Evolutionary conservation across 371 early-diverging fungal genomes (phyloP), one percentile per base, ranked within the genome.

Genomic region (Fennellomyces sp.): DNA sequence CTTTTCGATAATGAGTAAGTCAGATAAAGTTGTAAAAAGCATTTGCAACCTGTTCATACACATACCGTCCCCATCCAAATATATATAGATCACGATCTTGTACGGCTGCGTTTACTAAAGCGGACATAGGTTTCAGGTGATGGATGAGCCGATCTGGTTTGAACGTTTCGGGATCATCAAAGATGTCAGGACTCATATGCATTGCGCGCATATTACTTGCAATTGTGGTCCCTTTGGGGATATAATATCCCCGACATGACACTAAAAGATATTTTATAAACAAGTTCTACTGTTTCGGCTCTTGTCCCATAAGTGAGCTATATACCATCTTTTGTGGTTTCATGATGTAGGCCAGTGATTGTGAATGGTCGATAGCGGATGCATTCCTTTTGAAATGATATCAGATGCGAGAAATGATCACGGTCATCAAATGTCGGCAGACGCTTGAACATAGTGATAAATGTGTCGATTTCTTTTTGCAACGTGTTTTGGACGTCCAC

Each of bases 301-400:
- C n/a, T n/a, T n/a, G n/a, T n/a, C n/a, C n/a, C n/a, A n/a, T n/a
- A n/a, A n/a, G n/a, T n/a, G n/a, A n/a, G n/a, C n/a, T n/a, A n/a
- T n/a, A n/a, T n/a, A n/a, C n/a, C n/a, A 56, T 68, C 64, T 41
- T 64, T 51, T 31, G 39, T 48, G 7, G 58, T 36, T 31, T 26
- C 31, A 41, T 60, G 68, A 19, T 56, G 57, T 12, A 62, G 15
- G n/a, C 50, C 58, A 28, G 21, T 5, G 1, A 28, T 33, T 2
- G 54, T 35, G 7, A 55, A n/a, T n/a, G n/a, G 52, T 15, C 64
- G 54, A 27, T 50, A 60, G 12, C 69, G 58, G 36, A 68, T 23
- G 23, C 61, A 57, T 28, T 68, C 69, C 33, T 58, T 63, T 33
- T 58, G 58, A 0, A 58, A 61, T 29, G 61, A 60, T 12, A 58